A percentile compares a stretch with the other conserved stretches of the same genome.
Evolutionary conservation across 208 protist species (phyloP).

Genomic region (Trypanosoma grayi): DNA sequence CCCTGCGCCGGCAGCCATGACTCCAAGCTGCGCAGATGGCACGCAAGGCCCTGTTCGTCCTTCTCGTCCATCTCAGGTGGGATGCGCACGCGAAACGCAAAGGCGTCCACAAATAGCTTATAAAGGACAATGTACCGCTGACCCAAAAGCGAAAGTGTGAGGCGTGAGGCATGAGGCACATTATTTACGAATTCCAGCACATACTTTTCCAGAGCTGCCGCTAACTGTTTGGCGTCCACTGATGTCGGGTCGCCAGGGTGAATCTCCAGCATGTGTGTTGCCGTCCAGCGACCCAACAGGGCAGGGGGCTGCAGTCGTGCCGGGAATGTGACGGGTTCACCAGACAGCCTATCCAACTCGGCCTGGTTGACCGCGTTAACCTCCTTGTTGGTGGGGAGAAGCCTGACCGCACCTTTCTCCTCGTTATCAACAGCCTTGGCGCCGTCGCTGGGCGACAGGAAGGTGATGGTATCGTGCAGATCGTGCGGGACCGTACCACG

Average conservation of each 20-base stretch:
- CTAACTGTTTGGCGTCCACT: slow-evolving; percentile 18
- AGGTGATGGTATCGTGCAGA: slow-evolving; percentile 57
- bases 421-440: not conserved
- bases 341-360: slow-evolving; percentile 59
- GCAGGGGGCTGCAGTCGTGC: slow-evolving; percentile 53
- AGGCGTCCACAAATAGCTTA: slow-evolving; percentile 72
- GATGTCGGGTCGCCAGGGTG: slow-evolving; percentile 3
- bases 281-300: slow-evolving; percentile 59
- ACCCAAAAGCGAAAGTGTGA: slow-evolving; percentile 13
- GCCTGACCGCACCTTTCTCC: slow-evolving; percentile 50
- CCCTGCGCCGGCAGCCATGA: slow-evolving; percentile 19
- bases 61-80: slow-evolving; percentile 40
- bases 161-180: slow-evolving; percentile 13
- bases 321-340: slow-evolving; percentile 57
- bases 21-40: slow-evolving; percentile 26
- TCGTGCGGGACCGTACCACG: slow-evolving; percentile 63
- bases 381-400: slow-evolving; percentile 81
- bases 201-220: slow-evolving; percentile 26
- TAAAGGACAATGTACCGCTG: slow-evolving; percentile 62
- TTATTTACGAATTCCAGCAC: slow-evolving; percentile 31
- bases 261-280: slow-evolving; percentile 66
- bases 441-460: slow-evolving; percentile 27
- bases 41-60: slow-evolving; percentile 35
- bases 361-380: slow-evolving; percentile 59
- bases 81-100: slow-evolving; percentile 76